Evolutionary conservation across 2,329 filamentous ascomycete genomes (phyloP), one percentile per base, ranked within the genome.

Genomic region (Bipolaris oryzae): DNA sequence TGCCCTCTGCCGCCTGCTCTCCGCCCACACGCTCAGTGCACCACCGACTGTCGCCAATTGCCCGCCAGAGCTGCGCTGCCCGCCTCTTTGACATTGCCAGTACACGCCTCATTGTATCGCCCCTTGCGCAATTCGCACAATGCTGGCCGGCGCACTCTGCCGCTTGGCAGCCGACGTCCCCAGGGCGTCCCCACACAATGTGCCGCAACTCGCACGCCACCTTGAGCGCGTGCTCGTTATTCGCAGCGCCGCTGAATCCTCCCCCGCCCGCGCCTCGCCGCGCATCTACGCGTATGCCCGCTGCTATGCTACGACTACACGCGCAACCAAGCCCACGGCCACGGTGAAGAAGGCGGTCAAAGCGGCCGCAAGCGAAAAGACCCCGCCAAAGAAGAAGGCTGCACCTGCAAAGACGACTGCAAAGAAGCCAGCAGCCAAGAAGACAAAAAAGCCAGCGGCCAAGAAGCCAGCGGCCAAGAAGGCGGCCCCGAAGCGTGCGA

Each of bases 121-220:
- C 23, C 39, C 6, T 31, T 34, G 37, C 41, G 37, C 41, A 50
- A 53, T 57, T 50, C 18, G 51, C 59, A 50, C 65, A 20, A 77
- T 77, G 75, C 67, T 76, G 58, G 69, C 71, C 58, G 64, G 71
- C 62, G 59, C 70, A 53, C 68, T 77, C 64, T 67, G 65, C 58
- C 75, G 73, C 67, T 63, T 76, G 64, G 70, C 73, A 56, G 68
- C 67, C 34, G 68, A 73, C 54, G 64, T 67, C 43, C 68, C 73
- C 64, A 74, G 66, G 66, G 69, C 68, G 69, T 63, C 68, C 57
- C 63, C 74, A 64, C 73, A 70, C 69, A 62, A 74, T 66, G 68
- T 76, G 54, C 62, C 73, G 46, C 73, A 73, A 60, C 67, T 75
- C 54, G 67, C 71, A 50, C 64, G 66, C 57, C 60, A 70, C 55